A percentile compares a stretch with the other conserved stretches of the same genome.
These are phyloP conservation scores for Starmera caribaea DNA, from an alignment of 805 yeast species.

Conservation along the genomic window DNA sequence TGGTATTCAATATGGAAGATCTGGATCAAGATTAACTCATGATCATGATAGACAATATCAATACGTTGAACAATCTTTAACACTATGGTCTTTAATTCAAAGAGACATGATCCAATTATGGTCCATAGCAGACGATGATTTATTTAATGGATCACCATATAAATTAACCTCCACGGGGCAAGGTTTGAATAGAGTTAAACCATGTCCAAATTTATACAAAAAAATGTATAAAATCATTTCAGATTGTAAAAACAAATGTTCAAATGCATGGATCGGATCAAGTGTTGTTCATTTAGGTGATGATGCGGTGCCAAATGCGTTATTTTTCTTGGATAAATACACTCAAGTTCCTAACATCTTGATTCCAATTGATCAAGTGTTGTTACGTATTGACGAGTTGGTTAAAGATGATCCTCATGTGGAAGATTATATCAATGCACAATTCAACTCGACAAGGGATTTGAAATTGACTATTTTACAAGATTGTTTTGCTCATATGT, in stretches of 20 bases:
- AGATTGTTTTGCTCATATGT: slow-evolving; percentile 34
- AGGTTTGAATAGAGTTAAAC: slow-evolving; percentile 67
- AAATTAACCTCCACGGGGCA: slow-evolving; percentile 67
- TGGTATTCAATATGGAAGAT: slow-evolving; percentile 56
- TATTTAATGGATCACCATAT: slow-evolving; percentile 46
- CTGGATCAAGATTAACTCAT: slow-evolving; percentile 67
- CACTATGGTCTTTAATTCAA: slow-evolving; percentile 70
- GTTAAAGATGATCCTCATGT: slow-evolving; percentile 40
- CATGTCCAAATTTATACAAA: slow-evolving; percentile 60
- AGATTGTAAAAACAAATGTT: slow-evolving; percentile 54
- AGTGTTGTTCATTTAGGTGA: slow-evolving; percentile 77
- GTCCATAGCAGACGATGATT: slow-evolving; percentile 69
- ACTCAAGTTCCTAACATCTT: slow-evolving; percentile 71
- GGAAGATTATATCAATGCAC: slow-evolving; percentile 41
- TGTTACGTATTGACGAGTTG: slow-evolving; percentile 45
- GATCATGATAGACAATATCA: slow-evolving; percentile 63
- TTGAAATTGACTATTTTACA: slow-evolving; percentile 35
- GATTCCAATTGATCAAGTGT: slow-evolving; percentile 57
- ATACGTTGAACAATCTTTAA: slow-evolving; percentile 66
- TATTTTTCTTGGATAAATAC: slow-evolving; percentile 72
- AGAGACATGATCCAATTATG: slow-evolving; percentile 69
- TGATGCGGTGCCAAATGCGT: slow-evolving; percentile 75
- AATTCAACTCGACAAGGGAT: slow-evolving; percentile 47
- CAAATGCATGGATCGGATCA: slow-evolving; percentile 64
- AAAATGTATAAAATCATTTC: slow-evolving; percentile 61